Percentiles rank a stretch among this genome's conserved stretches.
Conservation (phyloP, 805 yeast species). For the Komagataella kurtzmanii region DNA sequence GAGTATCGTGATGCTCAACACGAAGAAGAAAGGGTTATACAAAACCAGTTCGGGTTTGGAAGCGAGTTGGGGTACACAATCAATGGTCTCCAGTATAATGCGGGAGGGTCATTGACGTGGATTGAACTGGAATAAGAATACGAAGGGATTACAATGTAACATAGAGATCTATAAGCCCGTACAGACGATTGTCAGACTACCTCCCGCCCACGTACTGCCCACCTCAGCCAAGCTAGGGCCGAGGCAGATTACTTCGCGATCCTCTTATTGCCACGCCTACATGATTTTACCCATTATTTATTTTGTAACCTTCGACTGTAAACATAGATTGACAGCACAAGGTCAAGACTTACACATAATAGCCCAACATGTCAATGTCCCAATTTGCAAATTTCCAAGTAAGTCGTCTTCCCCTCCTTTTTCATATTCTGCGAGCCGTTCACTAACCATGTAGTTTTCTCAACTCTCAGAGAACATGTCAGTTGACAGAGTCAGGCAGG, state of each 20-base stretch:
- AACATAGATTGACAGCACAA: not conserved
- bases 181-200: no score
- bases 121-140: not conserved
- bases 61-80: constrained; percentile 18
- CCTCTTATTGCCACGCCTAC: not conserved
- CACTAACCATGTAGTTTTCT: not conserved
- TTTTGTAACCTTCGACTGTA: not conserved
- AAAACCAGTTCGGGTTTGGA: constrained; percentile 17
- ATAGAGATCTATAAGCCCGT: not conserved
- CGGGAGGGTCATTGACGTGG: not conserved
- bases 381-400: constrained; percentile 26
- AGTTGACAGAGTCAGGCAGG: constrained; percentile 24
- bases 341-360: constrained; percentile 3
- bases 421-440: not conserved
- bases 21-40: constrained; percentile 1
- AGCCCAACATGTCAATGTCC: constrained; percentile 15
- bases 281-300: not conserved
- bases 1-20: not conserved
- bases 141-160: not conserved
- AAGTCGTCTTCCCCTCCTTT: constrained; percentile 10
- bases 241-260: not conserved
- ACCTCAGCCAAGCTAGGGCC: not conserved
- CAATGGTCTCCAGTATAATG: constrained; percentile 15
- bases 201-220: no score
- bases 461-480: constrained; percentile 31